Conservation (phyloP, 2,329 filamentous ascomycete genomes). For the Penicillium sclerotigenum region DNA sequence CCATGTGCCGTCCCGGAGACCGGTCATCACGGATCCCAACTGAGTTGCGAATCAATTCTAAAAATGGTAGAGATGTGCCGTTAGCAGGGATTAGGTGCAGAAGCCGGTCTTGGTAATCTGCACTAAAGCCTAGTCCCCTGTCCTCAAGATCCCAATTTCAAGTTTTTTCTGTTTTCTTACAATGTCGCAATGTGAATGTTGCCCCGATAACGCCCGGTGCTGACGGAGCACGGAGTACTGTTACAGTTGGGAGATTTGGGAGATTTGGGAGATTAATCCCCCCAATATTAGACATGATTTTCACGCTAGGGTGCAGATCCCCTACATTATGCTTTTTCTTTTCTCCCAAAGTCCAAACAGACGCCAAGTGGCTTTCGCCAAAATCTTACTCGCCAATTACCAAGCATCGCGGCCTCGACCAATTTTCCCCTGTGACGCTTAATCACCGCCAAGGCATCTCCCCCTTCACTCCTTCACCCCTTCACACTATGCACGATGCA, state of each 20-base stretch:
- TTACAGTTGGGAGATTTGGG: neutral
- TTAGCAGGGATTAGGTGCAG: slow-evolving; percentile 1
- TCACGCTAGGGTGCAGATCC: neutral
- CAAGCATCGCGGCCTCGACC: slow-evolving; percentile 17
- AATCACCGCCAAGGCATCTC: slow-evolving; percentile 9
- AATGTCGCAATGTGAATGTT: neutral
- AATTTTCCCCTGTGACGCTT: neutral
- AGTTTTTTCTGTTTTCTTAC: no score
- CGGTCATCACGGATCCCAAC: neutral
- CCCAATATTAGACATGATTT: neutral
- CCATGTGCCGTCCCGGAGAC: neutral
- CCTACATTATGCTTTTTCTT: neutral
- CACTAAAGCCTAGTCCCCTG: neutral
- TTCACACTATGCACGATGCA: neutral
- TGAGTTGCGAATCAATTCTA: neutral
- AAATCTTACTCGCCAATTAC: slow-evolving; percentile 4
- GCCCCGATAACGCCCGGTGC: neutral
- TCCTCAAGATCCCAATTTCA: neutral
- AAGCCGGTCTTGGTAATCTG: neutral
- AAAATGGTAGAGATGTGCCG: slow-evolving; percentile 4
- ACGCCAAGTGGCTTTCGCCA: neutral
- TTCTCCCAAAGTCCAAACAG: neutral
- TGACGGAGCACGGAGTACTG: neutral
- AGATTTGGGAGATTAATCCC: neutral
- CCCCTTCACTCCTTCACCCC: neutral